Evolutionary conservation across 306 rosid genomes (phyloP), one percentile per base, ranked within the genome.

Genomic region (Gleditsia sinensis): DNA sequence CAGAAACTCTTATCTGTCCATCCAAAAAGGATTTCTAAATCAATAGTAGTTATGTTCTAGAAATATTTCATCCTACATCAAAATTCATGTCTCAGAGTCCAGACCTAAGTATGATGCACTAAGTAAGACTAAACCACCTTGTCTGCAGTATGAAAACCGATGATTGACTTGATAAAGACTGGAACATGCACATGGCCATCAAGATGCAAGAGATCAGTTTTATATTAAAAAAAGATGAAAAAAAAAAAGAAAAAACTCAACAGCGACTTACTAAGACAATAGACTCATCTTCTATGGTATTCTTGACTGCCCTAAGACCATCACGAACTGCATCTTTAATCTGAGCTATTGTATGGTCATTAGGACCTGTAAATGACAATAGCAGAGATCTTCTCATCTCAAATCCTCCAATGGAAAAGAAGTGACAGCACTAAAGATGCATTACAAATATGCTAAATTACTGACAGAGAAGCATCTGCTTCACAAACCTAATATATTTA

Each of bases 291-390:
- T 92, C 99, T 76, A 94, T 78, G 33, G 99, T 94, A 85, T 94
- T 93, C 86, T 94, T 94, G 20, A 92, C 99, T 1, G 99, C 93
- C 77, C 99, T 91, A 82, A 94, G 78, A 48, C 97, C 99, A 83
- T 94, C 99, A 62, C 99, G 96, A 17, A 94, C 92, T 6, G 99
- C 99, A 82, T 94, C 99, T 85, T 94, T 94, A 79, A 94, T 94
- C 81, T 94, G 99, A 33, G 99, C 97, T 64, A 94, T 94, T 4
- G 97, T 94, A 77, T 94, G 99, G 82, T 94, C 97, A 76, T 94
- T 94, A 39, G 99, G 99, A 78, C 99, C 99, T 94, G 88, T 77
- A 75, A 59, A 84, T 53, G 16, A 79, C 12, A 55, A 75, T 16
- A 69, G 20, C 56, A 78, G 61, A 56, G 48, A 83, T 74, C 34